Conservation (phyloP, 2,329 filamentous ascomycete genomes). For the Hypoxylon sp. region DNA sequence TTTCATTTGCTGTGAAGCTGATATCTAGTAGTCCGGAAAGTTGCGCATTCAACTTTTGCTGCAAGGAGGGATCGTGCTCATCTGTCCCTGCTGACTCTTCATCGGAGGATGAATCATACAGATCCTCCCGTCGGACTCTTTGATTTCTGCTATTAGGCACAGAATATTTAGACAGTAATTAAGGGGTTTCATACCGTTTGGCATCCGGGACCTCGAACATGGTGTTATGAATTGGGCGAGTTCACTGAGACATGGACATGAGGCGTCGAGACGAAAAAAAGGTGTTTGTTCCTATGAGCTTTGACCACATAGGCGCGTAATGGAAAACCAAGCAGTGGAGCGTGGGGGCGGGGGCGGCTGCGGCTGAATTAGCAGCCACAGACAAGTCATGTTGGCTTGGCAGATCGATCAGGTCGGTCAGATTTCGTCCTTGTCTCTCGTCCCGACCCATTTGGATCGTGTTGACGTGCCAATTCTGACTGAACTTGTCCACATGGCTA, state of each 20-base stretch:
- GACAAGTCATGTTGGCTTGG: conserved; percentile 26
- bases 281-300: conserved; percentile 1
- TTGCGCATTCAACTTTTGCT: conserved; percentile 56
- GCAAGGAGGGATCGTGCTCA: conserved; percentile 49
- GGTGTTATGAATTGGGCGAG: conserved; percentile 8
- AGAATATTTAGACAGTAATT: conserved; percentile 2
- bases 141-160: conserved; percentile 22
- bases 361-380: conserved; percentile 11
- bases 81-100: conserved; percentile 44
- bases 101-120: conserved; percentile 52
- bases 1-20: conserved; percentile 38
- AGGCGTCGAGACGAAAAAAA: not conserved
- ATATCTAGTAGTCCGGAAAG: conserved; percentile 57
- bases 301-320: conserved; percentile 3
- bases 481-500: no score
- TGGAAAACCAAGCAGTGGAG: not conserved
- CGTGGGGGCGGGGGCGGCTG: conserved; percentile 17
- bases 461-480: not conserved
- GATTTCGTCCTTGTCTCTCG: conserved; percentile 23
- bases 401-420: no score
- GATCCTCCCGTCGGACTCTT: conserved; percentile 64
- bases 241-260: not conserved
- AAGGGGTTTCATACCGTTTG: conserved; percentile 54
- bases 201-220: conserved; percentile 63
- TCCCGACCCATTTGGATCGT: conserved; percentile 27